Evolutionary conservation across 768 basidiomycete species (phyloP), one percentile per base, ranked within the genome.

Genomic region (Ramaria sp.): DNA sequence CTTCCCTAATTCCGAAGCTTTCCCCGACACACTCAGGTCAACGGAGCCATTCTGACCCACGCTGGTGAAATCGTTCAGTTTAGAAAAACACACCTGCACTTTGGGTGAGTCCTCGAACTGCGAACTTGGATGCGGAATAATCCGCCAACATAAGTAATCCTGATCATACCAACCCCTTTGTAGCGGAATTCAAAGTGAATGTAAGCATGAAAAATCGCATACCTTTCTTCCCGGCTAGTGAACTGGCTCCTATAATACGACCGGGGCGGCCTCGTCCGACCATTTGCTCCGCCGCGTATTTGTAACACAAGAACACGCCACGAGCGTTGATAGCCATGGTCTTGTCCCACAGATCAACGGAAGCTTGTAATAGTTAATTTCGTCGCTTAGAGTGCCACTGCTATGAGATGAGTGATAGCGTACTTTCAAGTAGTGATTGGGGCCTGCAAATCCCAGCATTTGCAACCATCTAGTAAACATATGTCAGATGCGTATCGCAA

Each of bases 241-340:
- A 71, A 12, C 73, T 73, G 57, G 77, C 70, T 1, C 62, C 58
- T 27, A 84, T 74, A 59, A 86, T 79, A n/a, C 77, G 71, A 1
- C 83, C 80, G 17, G 79, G 75, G 6, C 66, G 68, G 0, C 75
- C 73, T 67, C 79, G 78, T 9, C 62, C 54, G 12, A 82, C 72
- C 84, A 86, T 86, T 61, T 79, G 77, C 51, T 69, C 70, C 17
- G 79, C 82, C 1, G 82, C 84, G 58, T 83, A 73, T 53, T 83
- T 80, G 46, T 84, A 84, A 64, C 80, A 84, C 59, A 80, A 73
- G 69, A 79, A 83, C 1, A 74, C 68, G 34, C 82, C 82, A 54
- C 78, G 74, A 58, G 75, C 71, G 62, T 86, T 85, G 61, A 84
- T 69, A 6, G 73, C 68, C 59, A 77, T 67, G 7, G 68, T 37